Percentiles rank a stretch among this genome's conserved stretches.
These are phyloP conservation scores for Beauveria asiatica DNA, from an alignment of 2,329 filamentous ascomycete genomes.

Conservation along the genomic window DNA sequence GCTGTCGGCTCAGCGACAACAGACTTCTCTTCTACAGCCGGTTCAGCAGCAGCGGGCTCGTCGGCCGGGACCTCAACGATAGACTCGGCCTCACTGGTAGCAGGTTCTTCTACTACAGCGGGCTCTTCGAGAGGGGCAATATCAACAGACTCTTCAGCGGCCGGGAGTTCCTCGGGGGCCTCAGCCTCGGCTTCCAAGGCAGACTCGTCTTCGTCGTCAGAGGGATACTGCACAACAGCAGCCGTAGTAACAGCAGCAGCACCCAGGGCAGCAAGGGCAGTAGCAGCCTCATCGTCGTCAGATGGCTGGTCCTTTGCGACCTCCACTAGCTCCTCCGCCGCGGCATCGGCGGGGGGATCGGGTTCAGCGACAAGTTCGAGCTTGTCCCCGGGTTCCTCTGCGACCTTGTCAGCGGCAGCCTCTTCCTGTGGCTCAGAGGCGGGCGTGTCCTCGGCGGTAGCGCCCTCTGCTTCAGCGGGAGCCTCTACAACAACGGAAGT, in stretches of 20 bases:
- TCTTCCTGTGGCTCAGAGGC: background rate
- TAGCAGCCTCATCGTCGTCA: background rate
- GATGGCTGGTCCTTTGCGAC: background rate
- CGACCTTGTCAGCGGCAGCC: background rate
- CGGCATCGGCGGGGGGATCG: background rate
- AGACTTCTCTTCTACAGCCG: background rate
- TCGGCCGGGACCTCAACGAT: background rate
- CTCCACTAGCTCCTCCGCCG: background rate
- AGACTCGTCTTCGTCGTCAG: constrained; percentile 7
- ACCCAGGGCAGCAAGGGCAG: background rate
- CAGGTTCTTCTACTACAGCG: background rate
- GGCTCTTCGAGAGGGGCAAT: background rate
- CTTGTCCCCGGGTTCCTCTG: background rate
- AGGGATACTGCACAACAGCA: background rate
- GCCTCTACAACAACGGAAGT: background rate
- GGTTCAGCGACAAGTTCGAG: background rate
- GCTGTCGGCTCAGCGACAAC: constrained; percentile 9
- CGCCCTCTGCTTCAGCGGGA: background rate
- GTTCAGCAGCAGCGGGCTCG: background rate
- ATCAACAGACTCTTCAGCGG: background rate
- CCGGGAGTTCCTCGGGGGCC: background rate
- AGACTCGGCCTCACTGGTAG: background rate
- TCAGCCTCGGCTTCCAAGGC: background rate
- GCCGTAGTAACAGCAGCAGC: background rate
- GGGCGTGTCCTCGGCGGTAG: background rate